Conservation (phyloP, 106 monocot genomes). For the Dendrobium nobile region DNA sequence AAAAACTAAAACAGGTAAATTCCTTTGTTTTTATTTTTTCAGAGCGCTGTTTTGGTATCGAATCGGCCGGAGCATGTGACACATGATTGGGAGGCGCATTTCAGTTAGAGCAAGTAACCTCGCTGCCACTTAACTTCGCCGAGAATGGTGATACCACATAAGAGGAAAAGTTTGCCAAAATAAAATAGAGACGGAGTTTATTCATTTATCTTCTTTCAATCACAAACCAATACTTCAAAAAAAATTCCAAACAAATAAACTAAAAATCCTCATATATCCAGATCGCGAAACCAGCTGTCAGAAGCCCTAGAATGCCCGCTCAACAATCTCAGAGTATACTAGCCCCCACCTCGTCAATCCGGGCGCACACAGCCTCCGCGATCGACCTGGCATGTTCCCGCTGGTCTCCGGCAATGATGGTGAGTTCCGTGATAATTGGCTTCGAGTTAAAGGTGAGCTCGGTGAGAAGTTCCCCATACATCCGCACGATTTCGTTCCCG, state of each 20-base stretch:
- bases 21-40: background rate
- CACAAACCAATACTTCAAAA: conserved; percentile 5
- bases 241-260: conserved; percentile 6
- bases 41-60: background rate
- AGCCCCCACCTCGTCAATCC: conserved; percentile 59
- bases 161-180: background rate
- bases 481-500: conserved; percentile 41
- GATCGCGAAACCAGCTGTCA: background rate
- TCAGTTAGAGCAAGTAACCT: background rate
- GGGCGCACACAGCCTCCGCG: conserved; percentile 58
- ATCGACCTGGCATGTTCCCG: conserved; percentile 49
- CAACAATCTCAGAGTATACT: background rate
- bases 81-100: background rate
- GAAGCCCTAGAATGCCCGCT: conserved; percentile 1
- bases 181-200: background rate
- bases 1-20: background rate
- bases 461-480: conserved; percentile 56
- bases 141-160: background rate
- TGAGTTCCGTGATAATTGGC: conserved; percentile 92
- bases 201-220: conserved; percentile 1
- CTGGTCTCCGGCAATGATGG: conserved; percentile 87
- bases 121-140: background rate
- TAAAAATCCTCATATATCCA: background rate
- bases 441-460: conserved; percentile 95
- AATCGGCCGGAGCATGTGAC: background rate